Evolutionary conservation across 2,329 filamentous ascomycete species (phyloP).

Genomic region (Pyricularia grisea): DNA sequence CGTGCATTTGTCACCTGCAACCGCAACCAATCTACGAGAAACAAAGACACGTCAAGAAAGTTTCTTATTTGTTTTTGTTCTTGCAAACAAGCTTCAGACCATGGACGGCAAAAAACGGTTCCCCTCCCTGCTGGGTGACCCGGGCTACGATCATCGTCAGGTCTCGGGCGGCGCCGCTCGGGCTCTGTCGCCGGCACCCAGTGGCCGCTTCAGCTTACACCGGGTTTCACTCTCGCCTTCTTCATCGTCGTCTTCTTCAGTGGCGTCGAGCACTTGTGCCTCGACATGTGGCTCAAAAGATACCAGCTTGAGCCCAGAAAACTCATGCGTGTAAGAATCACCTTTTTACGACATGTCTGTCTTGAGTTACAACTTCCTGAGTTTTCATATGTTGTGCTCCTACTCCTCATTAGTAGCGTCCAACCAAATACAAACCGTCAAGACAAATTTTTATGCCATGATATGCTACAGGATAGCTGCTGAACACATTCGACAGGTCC

Average conservation of each 20-base stretch:
- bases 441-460: background rate
- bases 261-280: background rate
- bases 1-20: background rate
- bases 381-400: background rate
- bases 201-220: constrained; percentile 10
- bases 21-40: background rate
- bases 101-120: constrained; percentile 13
- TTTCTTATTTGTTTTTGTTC: background rate
- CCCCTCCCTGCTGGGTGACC: constrained; percentile 11
- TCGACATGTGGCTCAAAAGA: background rate
- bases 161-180: constrained; percentile 3
- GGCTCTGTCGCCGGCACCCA: constrained; percentile 9
- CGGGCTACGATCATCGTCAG: constrained; percentile 2
- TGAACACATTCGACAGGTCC: constrained; percentile 22
- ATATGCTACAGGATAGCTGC: background rate
- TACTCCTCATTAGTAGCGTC: background rate
- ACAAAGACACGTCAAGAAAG: background rate
- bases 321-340: constrained; percentile 13
- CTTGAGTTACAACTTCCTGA: background rate
- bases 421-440: background rate
- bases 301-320: constrained; percentile 3
- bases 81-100: background rate
- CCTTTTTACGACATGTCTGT: background rate
- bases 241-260: background rate
- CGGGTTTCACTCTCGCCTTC: background rate